Conservation (phyloP, 208 protist species). For the Trypanosoma boissoni region DNA sequence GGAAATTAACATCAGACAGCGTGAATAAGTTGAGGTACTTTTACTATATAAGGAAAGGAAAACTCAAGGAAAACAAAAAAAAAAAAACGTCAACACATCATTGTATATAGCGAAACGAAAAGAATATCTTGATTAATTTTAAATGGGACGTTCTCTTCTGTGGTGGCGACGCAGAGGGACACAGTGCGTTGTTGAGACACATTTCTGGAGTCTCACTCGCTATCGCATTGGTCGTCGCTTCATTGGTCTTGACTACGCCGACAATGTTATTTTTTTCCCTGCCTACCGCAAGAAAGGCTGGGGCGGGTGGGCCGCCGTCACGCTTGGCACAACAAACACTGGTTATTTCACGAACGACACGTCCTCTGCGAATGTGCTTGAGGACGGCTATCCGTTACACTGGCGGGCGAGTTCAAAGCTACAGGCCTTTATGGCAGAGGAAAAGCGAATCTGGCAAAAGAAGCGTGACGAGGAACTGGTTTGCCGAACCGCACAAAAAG, state of each 20-base stretch:
- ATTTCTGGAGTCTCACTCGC: constrained; percentile 87
- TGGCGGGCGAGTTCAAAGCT: constrained; percentile 74
- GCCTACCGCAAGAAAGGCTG: constrained; percentile 71
- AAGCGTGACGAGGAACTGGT: constrained; percentile 28
- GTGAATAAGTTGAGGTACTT: no score
- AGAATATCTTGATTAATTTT: background rate
- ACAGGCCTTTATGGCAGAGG: constrained; percentile 63
- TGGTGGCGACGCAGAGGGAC: constrained; percentile 33
- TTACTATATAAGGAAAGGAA: background rate
- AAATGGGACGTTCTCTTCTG: constrained; percentile 23
- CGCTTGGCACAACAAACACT: constrained; percentile 45
- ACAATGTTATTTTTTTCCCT: constrained; percentile 85
- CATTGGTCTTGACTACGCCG: constrained; percentile 78
- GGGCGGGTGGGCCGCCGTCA: constrained; percentile 85
- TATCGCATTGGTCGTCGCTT: constrained; percentile 79
- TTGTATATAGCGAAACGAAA: no score
- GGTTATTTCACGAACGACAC: constrained; percentile 67
- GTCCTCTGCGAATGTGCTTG: constrained; percentile 71
- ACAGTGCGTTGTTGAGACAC: constrained; percentile 58
- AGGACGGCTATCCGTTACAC: constrained; percentile 88
- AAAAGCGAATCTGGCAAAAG: constrained; percentile 45
- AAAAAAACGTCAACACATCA: constrained; percentile 4
- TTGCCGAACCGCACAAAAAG: constrained; percentile 21
- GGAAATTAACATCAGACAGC: no score
- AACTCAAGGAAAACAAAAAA: background rate